Percentiles rank a stretch among this genome's conserved stretches.
phyloP scores from a whole-genome alignment of 768 basidiomycete species.

The Russula vinacea region DNA sequence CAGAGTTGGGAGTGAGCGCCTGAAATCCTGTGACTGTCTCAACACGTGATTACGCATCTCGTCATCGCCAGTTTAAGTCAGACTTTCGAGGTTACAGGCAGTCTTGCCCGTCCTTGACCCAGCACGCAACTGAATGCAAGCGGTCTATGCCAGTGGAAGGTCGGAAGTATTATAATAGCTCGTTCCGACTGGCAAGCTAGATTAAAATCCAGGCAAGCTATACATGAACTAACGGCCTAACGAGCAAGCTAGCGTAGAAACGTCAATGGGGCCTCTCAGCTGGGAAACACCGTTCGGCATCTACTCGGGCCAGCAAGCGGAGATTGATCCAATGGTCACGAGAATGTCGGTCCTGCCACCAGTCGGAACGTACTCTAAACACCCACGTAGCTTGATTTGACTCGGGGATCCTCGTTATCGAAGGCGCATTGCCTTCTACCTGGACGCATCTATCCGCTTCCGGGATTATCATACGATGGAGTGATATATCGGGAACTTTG shows the following conservation, averaged over 20 bases:
- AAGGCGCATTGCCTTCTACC: neutral
- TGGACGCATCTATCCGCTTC: slow-evolving; percentile 13
- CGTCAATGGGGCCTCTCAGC: no score
- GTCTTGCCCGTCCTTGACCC: no score
- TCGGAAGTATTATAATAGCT: no score
- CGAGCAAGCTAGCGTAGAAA: neutral
- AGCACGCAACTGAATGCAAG: no score
- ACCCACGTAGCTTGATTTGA: neutral
- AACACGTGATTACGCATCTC: neutral
- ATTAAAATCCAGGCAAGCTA: neutral
- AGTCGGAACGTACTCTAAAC: neutral
- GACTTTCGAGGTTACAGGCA: no score
- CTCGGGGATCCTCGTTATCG: slow-evolving; percentile 1
- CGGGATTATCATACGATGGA: slow-evolving; percentile 6
- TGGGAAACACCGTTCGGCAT: slow-evolving; percentile 3
- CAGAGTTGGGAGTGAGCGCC: neutral
- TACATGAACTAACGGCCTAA: neutral
- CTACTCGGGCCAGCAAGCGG: neutral
- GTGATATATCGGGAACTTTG: slow-evolving; percentile 12
- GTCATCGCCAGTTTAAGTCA: no score
- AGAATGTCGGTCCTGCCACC: neutral
- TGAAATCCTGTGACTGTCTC: neutral
- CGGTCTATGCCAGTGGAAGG: no score
- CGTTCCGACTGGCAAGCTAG: no score
- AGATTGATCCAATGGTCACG: neutral